phyloP scores from a whole-genome alignment of 2,329 filamentous ascomycete species.

The Lecanicillium sp. region DNA sequence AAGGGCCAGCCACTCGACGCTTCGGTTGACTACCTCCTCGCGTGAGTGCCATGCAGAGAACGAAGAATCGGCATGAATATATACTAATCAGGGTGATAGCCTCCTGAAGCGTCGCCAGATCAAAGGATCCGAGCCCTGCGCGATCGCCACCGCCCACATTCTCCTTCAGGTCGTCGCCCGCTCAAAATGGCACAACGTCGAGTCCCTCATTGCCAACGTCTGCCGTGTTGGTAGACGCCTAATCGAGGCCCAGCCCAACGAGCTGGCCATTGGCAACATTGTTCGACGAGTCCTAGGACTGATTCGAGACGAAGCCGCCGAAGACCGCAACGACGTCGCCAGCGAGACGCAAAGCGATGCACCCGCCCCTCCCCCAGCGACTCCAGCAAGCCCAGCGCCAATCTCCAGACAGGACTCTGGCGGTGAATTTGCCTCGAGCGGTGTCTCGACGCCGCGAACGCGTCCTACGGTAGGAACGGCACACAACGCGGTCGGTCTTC shows the following conservation, averaged over 20 bases:
- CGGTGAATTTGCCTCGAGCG: conserved; percentile 19
- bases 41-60: conserved; percentile 43
- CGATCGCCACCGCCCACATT: conserved; percentile 82
- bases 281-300: conserved; percentile 82
- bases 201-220: conserved; percentile 71
- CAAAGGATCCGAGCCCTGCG: conserved; percentile 76
- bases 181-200: conserved; percentile 69
- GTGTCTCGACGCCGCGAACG: conserved; percentile 38
- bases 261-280: conserved; percentile 91
- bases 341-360: conserved; percentile 52
- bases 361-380: conserved; percentile 26
- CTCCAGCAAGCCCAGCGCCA: conserved; percentile 21
- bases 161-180: conserved; percentile 79
- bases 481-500: conserved; percentile 55
- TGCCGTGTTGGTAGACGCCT: conserved; percentile 70
- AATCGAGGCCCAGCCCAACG: conserved; percentile 75
- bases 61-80: too few relatives aligned
- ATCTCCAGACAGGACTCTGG: conserved; percentile 25
- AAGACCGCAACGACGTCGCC: conserved; percentile 58
- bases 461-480: conserved; percentile 43
- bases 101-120: conserved; percentile 90
- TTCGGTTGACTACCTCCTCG: conserved; percentile 75
- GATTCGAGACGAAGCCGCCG: conserved; percentile 83
- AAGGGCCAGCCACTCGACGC: conserved; percentile 69
- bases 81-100: conserved; percentile 31